Base-by-base conservation (phyloP, 805 yeast genomes). In the Metschnikowia borealis region DNA sequence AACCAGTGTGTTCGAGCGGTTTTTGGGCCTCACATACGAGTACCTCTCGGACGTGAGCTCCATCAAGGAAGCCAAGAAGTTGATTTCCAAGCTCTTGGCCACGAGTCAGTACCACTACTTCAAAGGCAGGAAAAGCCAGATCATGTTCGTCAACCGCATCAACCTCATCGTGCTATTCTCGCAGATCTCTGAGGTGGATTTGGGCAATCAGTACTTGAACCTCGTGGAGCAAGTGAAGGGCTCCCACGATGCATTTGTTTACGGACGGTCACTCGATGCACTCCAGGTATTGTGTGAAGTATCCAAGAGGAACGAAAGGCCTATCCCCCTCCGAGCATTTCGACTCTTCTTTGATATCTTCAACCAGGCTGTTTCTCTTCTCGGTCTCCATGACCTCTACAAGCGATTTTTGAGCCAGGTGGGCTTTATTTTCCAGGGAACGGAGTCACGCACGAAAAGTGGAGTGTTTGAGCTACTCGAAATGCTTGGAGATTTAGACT, bases 81-180 rank as follows among this genome's bases (percentile, higher is more conserved):
- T 74, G 23, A 59, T 69, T 1, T 65, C 70, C 7, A 73, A 74
- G 50, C 52, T 73, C 34, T 61, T 72, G 34, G 66, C 70, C 0
- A 70, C 77, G 1, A 72, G 77, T 47, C 68, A 65, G 40, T 71
- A 62, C 42, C 61, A 55, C 3, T 71, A 69, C 45, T 60, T 59
- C 26, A 59, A 57, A 18, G 67, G 62, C 10, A 58, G 59, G 45
- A 56, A 51, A 6, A 64, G 65, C 43, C 63, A 59, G 39, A 61
- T 62, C 5, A 69, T 69, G 64, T 73, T 65, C 47, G 55, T 65
- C 29, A 73, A 73, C 50, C 55, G 78, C 34, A 51, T 71, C 35
- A 73, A 73, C 48, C 65, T 71, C 47, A 60, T 72, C 3, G 47
- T 67, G 6, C 50, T 73, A 14, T 56, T 73, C n/a, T 52, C 61